Percentiles rank a stretch among this genome's conserved stretches.
Evolutionary conservation across 139 green algal species (phyloP).

Genomic region (Coccomyxa sp.): DNA sequence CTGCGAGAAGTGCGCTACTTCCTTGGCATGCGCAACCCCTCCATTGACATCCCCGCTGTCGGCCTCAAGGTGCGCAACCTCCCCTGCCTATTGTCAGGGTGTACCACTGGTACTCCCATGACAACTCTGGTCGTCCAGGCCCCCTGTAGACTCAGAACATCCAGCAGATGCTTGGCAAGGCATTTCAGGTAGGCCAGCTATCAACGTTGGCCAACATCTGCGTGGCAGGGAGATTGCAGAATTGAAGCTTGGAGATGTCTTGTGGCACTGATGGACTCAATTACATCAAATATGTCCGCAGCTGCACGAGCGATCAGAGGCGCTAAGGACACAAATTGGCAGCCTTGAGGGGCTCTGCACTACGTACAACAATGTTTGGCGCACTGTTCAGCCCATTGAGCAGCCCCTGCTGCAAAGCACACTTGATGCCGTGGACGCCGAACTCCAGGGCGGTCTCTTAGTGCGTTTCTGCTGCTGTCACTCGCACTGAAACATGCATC

Average conservation of each 20-base stretch:
- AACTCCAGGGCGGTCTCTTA: slow-evolving; percentile 51
- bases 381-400: slow-evolving; percentile 75
- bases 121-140: too few species aligned
- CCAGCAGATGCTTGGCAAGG: too few species aligned
- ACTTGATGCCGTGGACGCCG: slow-evolving; percentile 57
- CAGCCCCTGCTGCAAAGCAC: slow-evolving; percentile 73
- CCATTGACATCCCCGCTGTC: slow-evolving; percentile 33
- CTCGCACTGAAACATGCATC: too few species aligned
- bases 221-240: too few species aligned
- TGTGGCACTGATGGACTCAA: not conserved
- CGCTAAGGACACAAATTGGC: slow-evolving; percentile 73
- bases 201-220: too few species aligned
- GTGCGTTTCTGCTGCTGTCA: not conserved
- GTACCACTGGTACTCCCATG: too few species aligned
- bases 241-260: not conserved
- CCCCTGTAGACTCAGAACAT: too few species aligned
- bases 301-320: slow-evolving; percentile 60
- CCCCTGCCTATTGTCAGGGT: too few species aligned
- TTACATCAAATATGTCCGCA: not conserved
- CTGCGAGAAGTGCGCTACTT: slow-evolving; percentile 90
- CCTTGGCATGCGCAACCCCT: slow-evolving; percentile 54
- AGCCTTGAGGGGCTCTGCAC: slow-evolving; percentile 76
- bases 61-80: slow-evolving; percentile 25
- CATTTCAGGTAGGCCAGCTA: too few species aligned
- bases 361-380: slow-evolving; percentile 79